phyloP scores from a whole-genome alignment of 768 basidiomycete genomes.

The Infundibulicybe gibba region DNA sequence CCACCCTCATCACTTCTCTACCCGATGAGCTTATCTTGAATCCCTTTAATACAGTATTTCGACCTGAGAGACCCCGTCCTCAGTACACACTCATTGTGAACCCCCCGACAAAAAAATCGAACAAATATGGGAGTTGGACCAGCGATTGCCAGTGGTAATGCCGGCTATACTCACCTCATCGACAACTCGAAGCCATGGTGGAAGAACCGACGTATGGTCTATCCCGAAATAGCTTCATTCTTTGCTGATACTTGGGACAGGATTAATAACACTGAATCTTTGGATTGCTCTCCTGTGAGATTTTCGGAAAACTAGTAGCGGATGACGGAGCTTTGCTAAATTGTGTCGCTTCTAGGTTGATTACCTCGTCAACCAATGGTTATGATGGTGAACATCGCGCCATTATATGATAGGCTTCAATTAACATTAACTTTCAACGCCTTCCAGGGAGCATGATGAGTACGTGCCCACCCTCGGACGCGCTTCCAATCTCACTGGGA shows the following conservation, averaged over 20 bases:
- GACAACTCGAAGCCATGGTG: constrained; percentile 53
- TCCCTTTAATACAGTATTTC: constrained; percentile 11
- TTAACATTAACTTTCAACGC: background rate
- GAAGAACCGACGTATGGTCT: constrained; percentile 46
- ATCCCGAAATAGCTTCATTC: background rate
- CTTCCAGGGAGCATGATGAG: constrained; percentile 55
- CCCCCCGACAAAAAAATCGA: background rate
- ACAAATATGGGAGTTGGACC: constrained; percentile 44
- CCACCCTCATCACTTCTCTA: background rate
- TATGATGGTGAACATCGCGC: constrained; percentile 45
- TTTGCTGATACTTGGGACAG: constrained; percentile 11
- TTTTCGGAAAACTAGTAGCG: no score
- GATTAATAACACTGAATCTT: constrained; percentile 45
- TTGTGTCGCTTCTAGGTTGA: constrained; percentile 35
- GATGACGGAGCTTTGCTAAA: background rate
- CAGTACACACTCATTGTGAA: constrained; percentile 28
- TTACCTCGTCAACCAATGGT: constrained; percentile 61
- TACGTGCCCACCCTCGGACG: constrained; percentile 9
- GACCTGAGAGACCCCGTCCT: constrained; percentile 38
- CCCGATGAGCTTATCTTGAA: background rate
- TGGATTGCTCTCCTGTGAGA: constrained; percentile 57
- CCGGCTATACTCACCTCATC: constrained; percentile 42
- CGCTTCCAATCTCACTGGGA: background rate
- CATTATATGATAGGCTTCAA: background rate
- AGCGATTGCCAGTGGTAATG: constrained; percentile 23